These are phyloP conservation scores for Pestalotiopsis sp. DNA, from an alignment of 2,329 filamentous ascomycete genomes.

Conservation along the genomic window DNA sequence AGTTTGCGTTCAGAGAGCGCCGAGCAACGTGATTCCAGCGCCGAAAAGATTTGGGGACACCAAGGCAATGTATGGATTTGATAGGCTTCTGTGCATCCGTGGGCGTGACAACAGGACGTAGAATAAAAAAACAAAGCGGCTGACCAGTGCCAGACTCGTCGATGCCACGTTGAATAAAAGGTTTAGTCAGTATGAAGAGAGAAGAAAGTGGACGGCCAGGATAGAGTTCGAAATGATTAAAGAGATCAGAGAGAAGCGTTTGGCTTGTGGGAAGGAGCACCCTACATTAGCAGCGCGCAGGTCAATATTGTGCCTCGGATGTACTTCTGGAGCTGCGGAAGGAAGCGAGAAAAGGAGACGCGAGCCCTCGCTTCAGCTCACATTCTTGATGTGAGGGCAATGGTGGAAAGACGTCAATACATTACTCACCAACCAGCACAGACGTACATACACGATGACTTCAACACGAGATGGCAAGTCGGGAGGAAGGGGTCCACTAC, in stretches of 20 bases:
- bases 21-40: neutral
- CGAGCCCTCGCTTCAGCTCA: neutral
- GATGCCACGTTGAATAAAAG: neutral
- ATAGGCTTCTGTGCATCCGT: neutral
- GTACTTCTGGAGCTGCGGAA: neutral
- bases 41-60: neutral
- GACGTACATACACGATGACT: neutral
- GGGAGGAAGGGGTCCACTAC: neutral
- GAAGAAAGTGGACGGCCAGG: neutral
- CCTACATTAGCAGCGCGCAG: neutral
- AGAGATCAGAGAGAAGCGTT: neutral
- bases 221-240: neutral
- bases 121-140: neutral
- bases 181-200: neutral
- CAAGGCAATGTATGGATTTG: neutral
- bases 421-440: neutral
- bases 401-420: neutral
- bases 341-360: neutral
- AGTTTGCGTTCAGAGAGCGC: neutral
- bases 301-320: neutral
- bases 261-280: neutral
- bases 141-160: neutral
- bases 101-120: neutral
- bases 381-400: neutral
- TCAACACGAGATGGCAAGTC: neutral